Evolutionary conservation across 2,329 filamentous ascomycete genomes (phyloP).

Genomic region (Talaromyces sp.): DNA sequence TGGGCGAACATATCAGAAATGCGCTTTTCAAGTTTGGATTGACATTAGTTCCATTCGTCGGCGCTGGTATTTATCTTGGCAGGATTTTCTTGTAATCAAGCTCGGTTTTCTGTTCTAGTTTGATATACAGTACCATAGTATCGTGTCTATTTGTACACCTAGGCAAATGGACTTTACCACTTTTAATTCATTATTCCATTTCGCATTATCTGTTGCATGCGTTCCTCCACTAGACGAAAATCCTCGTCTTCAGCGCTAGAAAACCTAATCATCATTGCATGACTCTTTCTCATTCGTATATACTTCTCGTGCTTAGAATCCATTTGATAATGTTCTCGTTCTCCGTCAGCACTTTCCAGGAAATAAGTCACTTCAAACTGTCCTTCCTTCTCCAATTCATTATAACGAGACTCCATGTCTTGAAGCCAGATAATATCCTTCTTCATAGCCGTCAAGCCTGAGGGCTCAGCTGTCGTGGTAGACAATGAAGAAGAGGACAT

Average conservation of each 20-base stretch:
- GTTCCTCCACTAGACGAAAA: neutral
- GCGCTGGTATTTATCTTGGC: neutral
- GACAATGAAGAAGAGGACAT: neutral
- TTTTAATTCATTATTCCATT: neutral
- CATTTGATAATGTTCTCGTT: neutral
- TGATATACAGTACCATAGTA: neutral
- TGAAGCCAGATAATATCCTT: conserved; percentile 11
- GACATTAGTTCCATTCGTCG: neutral
- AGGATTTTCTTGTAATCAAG: neutral
- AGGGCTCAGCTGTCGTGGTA: neutral
- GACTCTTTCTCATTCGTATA: conserved; percentile 8
- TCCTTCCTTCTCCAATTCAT: neutral
- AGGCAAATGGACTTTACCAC: neutral
- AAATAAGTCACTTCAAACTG: conserved; percentile 11
- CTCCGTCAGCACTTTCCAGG: conserved; percentile 1
- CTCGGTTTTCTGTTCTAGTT: neutral
- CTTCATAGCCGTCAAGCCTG: neutral
- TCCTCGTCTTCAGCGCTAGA: conserved; percentile 7
- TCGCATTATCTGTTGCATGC: neutral
- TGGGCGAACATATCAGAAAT: neutral
- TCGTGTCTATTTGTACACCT: neutral
- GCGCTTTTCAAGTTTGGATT: neutral
- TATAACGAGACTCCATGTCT: neutral
- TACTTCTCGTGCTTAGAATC: neutral
- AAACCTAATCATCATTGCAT: conserved; percentile 17